Evolutionary conservation across 2,329 filamentous ascomycete species (phyloP).

Genomic region (Phialophora chinensis): DNA sequence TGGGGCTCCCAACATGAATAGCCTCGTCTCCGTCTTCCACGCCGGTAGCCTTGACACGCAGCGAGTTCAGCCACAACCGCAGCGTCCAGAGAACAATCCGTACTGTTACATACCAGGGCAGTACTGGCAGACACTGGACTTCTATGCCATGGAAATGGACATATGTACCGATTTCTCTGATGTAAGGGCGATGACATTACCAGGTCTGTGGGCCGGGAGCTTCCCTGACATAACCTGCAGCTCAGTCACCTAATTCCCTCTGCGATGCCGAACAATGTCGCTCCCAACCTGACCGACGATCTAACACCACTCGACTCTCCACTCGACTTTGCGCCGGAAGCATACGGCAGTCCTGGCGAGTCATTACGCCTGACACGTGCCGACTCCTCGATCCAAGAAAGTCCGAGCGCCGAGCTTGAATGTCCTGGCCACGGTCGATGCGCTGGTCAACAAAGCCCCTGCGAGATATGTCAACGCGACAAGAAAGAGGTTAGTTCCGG

Average conservation of each 20-base stretch:
- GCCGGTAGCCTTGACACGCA: conserved; percentile 15
- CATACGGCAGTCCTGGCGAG: conserved; percentile 17
- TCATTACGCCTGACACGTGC: not conserved
- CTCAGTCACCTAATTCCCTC: conserved; percentile 4
- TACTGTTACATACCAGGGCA: conserved; percentile 26
- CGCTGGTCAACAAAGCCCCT: conserved; percentile 15
- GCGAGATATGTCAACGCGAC: conserved; percentile 23
- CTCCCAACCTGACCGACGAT: conserved; percentile 1
- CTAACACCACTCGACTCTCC: conserved; percentile 11
- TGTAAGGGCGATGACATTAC: conserved; percentile 18
- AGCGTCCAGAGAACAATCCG: conserved; percentile 3
- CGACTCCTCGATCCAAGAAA: conserved; percentile 14
- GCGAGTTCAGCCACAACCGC: not conserved
- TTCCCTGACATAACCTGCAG: conserved; percentile 16
- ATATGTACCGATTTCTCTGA: conserved; percentile 19
- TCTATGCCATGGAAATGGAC: conserved; percentile 26
- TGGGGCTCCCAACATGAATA: conserved; percentile 13
- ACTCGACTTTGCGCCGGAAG: conserved; percentile 13
- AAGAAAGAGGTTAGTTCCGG: conserved; percentile 32
- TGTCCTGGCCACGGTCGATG: conserved; percentile 19
- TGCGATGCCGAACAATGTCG: conserved; percentile 1
- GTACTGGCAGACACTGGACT: conserved; percentile 28
- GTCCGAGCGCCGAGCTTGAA: conserved; percentile 15
- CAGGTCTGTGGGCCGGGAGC: not conserved
- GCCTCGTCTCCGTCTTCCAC: conserved; percentile 25